Evolutionary conservation across 495 filamentous ascomycete species (phyloP).

Genomic region (Aspergillus incahuasiensis): DNA sequence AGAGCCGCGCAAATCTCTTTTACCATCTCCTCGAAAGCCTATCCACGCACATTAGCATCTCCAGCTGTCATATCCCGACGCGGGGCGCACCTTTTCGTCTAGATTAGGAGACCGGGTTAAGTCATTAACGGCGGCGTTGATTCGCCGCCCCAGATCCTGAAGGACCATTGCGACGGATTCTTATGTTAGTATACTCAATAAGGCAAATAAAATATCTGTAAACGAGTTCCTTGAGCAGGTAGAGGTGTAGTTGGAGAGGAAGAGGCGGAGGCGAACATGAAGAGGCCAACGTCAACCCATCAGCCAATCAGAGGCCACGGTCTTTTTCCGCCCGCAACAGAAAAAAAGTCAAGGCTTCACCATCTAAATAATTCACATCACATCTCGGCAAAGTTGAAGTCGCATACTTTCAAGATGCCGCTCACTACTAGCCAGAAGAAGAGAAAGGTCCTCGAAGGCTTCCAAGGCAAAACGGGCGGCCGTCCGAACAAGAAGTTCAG

Average conservation of each 20-base stretch:
- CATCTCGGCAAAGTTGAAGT: background rate
- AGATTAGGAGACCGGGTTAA: constrained; percentile 86
- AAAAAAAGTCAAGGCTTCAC: constrained; percentile 30
- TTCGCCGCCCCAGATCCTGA: constrained; percentile 96
- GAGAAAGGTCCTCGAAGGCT: constrained; percentile 55
- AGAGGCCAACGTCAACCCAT: constrained; percentile 28
- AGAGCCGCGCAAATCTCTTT: constrained; percentile 95
- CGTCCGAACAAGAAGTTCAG: constrained; percentile 66
- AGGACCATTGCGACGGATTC: constrained; percentile 71
- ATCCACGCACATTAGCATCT: constrained; percentile 1
- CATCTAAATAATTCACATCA: background rate
- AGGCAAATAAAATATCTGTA: background rate
- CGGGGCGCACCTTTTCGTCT: constrained; percentile 76
- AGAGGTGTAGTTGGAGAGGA: background rate
- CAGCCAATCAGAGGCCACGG: constrained; percentile 27
- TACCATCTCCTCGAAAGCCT: constrained; percentile 97
- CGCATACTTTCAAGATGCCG: constrained; percentile 27
- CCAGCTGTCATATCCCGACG: constrained; percentile 11
- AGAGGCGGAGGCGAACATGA: constrained; percentile 9
- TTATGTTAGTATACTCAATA: background rate
- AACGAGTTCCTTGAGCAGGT: constrained; percentile 2
- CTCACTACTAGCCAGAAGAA: constrained; percentile 45
- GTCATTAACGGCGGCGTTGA: constrained; percentile 93
- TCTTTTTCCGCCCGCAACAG: constrained; percentile 27
- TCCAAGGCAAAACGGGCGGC: constrained; percentile 47